Base-by-base conservation (phyloP, 2,329 filamentous ascomycete species). In the Clarireedia monteithiana region DNA sequence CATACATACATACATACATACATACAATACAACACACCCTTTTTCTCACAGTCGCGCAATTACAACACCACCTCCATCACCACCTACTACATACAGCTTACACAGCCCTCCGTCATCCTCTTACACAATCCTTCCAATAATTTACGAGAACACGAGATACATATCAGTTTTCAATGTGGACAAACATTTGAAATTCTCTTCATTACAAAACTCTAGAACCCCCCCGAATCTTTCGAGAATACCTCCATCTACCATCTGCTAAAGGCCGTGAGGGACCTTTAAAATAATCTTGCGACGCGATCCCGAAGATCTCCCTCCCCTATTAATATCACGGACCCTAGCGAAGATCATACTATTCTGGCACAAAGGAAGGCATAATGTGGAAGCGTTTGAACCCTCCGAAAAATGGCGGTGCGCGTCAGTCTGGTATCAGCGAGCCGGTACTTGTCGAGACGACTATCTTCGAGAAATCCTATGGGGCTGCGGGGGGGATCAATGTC, bases 311-410 rank as follows among this genome's bases (percentile, higher is more conserved):
- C 42, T 5, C 20, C 10, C 6, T 15, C 6, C 23, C 24, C 23
- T 2, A 12, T 14, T 10, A 46, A 46, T 10, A 46, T 24, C 38
- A 27, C 42, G 40, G 30, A 59, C 23, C 58, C 58, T 48, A 44
- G 60, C 56, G 60, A 57, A 40, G 51, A 61, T 65, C 62, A 64
- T 20, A 63, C 63, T 53, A 45, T 48, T 49, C 40, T 54, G 48
- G 46, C 20, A 51, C 54, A 55, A 47, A 40, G 53, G 12, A 40
- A 49, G 44, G 34, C 65, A 71, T 58, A n/a, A 80, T 82, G 79
- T 82, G 78, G 78, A 78, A 79, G 67, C 76, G 77, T 64, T 67
- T 79, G 64, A 70, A 76, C 67, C 20, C 36, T 24, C 26, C 52
- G 7, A 55, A 34, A 30, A 50, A 26, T 68, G 66, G 73, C 53